Conservation (phyloP, 2,329 filamentous ascomycete species). For the Pyricularia sp. region DNA sequence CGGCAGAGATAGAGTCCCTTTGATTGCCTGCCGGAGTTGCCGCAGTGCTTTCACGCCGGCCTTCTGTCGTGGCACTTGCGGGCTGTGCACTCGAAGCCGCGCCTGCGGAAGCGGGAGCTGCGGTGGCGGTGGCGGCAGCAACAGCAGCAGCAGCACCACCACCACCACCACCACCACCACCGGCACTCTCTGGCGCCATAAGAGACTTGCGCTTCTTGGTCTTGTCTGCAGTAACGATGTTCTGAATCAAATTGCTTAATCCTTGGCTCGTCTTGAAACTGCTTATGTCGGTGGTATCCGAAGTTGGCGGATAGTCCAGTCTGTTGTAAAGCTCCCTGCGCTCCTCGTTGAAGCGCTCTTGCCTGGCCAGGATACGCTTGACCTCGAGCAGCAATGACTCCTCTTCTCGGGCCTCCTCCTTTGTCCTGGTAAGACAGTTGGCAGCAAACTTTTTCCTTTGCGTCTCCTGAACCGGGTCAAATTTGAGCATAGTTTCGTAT, state of each 20-base stretch:
- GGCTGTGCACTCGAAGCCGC: conserved; percentile 34
- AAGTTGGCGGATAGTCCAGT: conserved; percentile 64
- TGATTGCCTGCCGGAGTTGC: conserved; percentile 24
- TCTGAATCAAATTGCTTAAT: conserved; percentile 70
- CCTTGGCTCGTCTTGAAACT: conserved; percentile 76
- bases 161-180: no score
- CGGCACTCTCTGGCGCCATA: conserved; percentile 41
- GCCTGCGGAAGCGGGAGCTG: conserved; percentile 25
- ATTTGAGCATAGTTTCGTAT: conserved; percentile 80
- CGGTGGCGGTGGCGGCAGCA: conserved; percentile 34
- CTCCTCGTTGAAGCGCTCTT: conserved; percentile 79
- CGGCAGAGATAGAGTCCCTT: conserved; percentile 34
- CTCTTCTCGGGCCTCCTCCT: conserved; percentile 87
- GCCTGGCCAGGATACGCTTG: conserved; percentile 80
- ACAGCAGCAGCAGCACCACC: no score
- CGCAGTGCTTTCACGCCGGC: conserved; percentile 29
- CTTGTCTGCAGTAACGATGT: conserved; percentile 74
- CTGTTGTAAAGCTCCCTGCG: conserved; percentile 78
- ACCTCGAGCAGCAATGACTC: conserved; percentile 82
- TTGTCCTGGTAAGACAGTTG: conserved; percentile 66
- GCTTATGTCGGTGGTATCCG: conserved; percentile 56
- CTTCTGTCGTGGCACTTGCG: conserved; percentile 11
- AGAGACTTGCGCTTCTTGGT: conserved; percentile 78
- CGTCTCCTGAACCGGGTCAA: conserved; percentile 71
- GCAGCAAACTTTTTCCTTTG: conserved; percentile 78